Evolutionary conservation across 768 basidiomycete genomes (phyloP), one percentile per base, ranked within the genome.

Genomic region (Suillus lakei): DNA sequence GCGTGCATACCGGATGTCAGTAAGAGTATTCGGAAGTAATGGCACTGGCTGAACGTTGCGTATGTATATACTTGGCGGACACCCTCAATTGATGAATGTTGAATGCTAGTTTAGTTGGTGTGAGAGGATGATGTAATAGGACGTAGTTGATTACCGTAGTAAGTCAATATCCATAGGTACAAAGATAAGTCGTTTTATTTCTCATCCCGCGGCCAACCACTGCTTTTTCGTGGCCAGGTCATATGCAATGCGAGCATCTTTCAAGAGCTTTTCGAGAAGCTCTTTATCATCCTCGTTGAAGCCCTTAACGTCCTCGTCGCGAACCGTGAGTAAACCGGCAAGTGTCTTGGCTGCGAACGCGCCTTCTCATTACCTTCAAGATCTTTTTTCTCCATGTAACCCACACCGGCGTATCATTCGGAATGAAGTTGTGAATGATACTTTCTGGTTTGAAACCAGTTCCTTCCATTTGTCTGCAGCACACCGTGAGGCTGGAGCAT

Each of bases 321-420:
- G n/a, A 18, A 54, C n/a, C 53, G 32, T 10, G 5, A 54, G 21
- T 21, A 32, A 34, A 32, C 12, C 7, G 6, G 53, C 32, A 21
- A 32, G 32, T 9, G 30, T n/a, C 32, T 54, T 12, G 32, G 30
- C 30, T 34, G 32, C 32, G 12, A n/a, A 30, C 9, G n/a, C n/a
- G n/a, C n/a, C n/a, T 48, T 50, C 6, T 34, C 30, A 34, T 54
- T 32, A 54, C 30, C 12, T 6, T 6, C 32, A 32, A n/a, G 18
- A 54, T 21, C 53, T 32, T 34, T n/a, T 54, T 12, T 34, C 30
- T 54, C 53, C 53, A 60, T 32, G 36, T 66, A 18, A 16, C 26
- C 66, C 66, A 64, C 38, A 39, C 66, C 13, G 38, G 34, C 30
- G 66, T 67, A 41, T 41, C 56, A 23, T 64, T 67, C 5, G 63